These are phyloP conservation scores for Zymoseptoria ardabiliae DNA, from an alignment of 2,329 filamentous ascomycete genomes.

Conservation along the genomic window DNA sequence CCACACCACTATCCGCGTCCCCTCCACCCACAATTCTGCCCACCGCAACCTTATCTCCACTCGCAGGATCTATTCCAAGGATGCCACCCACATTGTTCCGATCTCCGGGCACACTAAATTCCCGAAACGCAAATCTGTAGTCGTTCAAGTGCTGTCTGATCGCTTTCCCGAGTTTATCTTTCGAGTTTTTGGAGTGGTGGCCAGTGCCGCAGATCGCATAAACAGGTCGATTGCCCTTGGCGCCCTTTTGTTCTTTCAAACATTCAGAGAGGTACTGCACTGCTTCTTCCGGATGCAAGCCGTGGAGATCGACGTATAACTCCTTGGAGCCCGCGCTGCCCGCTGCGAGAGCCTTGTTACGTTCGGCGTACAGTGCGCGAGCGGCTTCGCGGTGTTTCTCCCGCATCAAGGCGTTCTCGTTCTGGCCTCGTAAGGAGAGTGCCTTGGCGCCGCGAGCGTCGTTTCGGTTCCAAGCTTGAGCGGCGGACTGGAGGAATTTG, in stretches of 20 bases:
- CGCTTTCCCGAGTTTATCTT: slow-evolving; percentile 95
- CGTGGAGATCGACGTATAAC: slow-evolving; percentile 91
- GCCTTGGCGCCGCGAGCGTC: slow-evolving; percentile 94
- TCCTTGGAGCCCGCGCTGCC: slow-evolving; percentile 47
- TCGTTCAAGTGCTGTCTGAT: slow-evolving; percentile 87
- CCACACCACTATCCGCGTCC: slow-evolving; percentile 34
- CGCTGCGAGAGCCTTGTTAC: slow-evolving; percentile 61
- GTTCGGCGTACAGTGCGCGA: slow-evolving; percentile 83
- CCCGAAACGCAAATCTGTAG: slow-evolving; percentile 90
- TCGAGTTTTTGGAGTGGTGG: slow-evolving; percentile 96
- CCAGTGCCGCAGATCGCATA: slow-evolving; percentile 97
- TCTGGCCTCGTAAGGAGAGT: slow-evolving; percentile 85
- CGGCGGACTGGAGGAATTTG: slow-evolving; percentile 93
- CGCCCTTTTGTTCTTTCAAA: slow-evolving; percentile 72
- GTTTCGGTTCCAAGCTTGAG: slow-evolving; percentile 97
- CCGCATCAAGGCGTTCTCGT: slow-evolving; percentile 94
- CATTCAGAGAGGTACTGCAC: slow-evolving; percentile 88
- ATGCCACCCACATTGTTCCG: slow-evolving; percentile 69
- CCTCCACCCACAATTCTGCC: slow-evolving; percentile 30
- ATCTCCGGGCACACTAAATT: slow-evolving; percentile 95
- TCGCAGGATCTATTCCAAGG: slow-evolving; percentile 56
- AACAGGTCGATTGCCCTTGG: slow-evolving; percentile 54
- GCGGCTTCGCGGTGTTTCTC: slow-evolving; percentile 95
- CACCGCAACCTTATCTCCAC: slow-evolving; percentile 43
- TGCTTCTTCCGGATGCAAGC: slow-evolving; percentile 96